These are phyloP conservation scores for Saitozyma sp. DNA, from an alignment of 768 basidiomycete species.

Conservation along the genomic window DNA sequence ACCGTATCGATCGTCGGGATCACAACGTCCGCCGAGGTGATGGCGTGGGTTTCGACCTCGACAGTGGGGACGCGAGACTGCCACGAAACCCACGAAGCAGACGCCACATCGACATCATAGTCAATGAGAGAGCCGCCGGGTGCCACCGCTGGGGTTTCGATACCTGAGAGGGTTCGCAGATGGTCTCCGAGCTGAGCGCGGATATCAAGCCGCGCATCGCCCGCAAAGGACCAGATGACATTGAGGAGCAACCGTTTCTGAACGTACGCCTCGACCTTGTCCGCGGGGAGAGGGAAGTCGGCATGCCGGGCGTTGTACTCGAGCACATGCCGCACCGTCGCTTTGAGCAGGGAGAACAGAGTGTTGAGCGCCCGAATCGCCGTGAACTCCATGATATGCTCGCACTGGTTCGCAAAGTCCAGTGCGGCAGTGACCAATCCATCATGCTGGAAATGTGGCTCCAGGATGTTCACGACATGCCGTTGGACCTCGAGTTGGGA, in stretches of 20 bases:
- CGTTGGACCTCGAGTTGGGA: constrained; percentile 26
- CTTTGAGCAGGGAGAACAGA: constrained; percentile 94
- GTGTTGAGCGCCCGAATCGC: constrained; percentile 86
- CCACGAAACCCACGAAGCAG: constrained; percentile 89
- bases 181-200: constrained; percentile 88
- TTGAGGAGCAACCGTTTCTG: constrained; percentile 83
- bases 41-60: constrained; percentile 94
- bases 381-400: constrained; percentile 99
- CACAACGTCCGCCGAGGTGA: constrained; percentile 93
- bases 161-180: constrained; percentile 76
- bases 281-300: constrained; percentile 84
- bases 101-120: constrained; percentile 84
- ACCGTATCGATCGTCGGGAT: constrained; percentile 98
- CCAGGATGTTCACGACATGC: constrained; percentile 65
- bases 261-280: constrained; percentile 87
- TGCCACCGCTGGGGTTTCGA: constrained; percentile 77
- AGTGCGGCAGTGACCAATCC: constrained; percentile 80
- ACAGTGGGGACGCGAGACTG: constrained; percentile 87
- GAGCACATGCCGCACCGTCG: constrained; percentile 85
- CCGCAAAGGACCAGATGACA: constrained; percentile 97
- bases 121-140: constrained; percentile 82
- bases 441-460: constrained; percentile 76
- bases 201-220: constrained; percentile 87
- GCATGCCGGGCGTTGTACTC: constrained; percentile 94
- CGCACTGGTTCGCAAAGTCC: constrained; percentile 74